Evolutionary conservation across 2,329 filamentous ascomycete species (phyloP), one percentile per base, ranked within the genome.

Genomic region (Macrophomina pseudophaseolina): DNA sequence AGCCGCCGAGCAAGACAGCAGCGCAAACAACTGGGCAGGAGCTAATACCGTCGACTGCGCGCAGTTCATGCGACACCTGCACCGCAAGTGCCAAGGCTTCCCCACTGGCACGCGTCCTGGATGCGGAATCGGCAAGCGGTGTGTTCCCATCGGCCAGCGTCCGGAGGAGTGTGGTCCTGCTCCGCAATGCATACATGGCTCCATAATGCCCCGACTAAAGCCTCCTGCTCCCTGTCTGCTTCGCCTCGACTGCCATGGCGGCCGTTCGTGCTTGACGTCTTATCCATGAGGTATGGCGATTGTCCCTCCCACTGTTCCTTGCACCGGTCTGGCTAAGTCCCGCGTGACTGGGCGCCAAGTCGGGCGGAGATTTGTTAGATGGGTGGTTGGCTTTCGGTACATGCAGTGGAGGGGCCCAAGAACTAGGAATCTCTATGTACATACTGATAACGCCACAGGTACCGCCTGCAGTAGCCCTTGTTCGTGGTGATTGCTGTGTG

Each of bases 321-420:
- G 5, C 16, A 16, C 42, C 53, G 35, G 53, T 42, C 6, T 9
- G 35, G 28, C n/a, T 38, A 56, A 4, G 28, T 28, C 49, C 28
- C 49, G 54, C 56, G 23, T 56, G 38, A 30, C 56, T 60, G 42
- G 56, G 56, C 40, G 56, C 56, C 56, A 60, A 60, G 56, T 14
- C 28, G 16, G 28, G 14, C 42, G 56, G 56, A 48, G 56, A 60
- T 9, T 60, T 60, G 38, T 33, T 59, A 40, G 8, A 42, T 5
- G 12, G n/a, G n/a, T 14, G 53, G 28, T 33, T 16, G 28, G 40
- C 16, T 60, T n/a, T 60, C 40, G 12, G 54, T 44, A 38, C 6
- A 38, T 12, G 30, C 30, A 3, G 23, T 23, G 23, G 23, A 23
- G 23, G 23, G 23, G 23, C 23, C 23, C 54, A n/a, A 32, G 14